Evolutionary conservation across 2,329 filamentous ascomycete genomes (phyloP).

Genomic region (Aureobasidium lini): DNA sequence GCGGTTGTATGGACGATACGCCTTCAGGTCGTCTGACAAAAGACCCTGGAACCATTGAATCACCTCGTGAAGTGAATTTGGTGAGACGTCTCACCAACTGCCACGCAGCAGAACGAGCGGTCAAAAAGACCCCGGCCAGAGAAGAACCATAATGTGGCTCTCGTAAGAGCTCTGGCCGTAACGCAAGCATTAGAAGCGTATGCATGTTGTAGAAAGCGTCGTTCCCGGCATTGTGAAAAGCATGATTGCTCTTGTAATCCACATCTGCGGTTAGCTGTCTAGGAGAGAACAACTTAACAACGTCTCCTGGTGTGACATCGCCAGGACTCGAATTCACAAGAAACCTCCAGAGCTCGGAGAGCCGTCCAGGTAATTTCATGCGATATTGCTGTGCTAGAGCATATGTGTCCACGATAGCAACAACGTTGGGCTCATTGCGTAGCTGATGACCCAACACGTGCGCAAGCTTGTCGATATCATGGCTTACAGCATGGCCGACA

Average conservation of each 20-base stretch:
- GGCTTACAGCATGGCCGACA: background rate
- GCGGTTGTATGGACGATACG: background rate
- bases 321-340: background rate
- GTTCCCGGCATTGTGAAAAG: slow-evolving; percentile 35
- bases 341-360: background rate
- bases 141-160: background rate
- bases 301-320: background rate
- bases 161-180: slow-evolving; percentile 9
- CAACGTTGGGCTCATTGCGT: background rate
- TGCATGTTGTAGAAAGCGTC: slow-evolving; percentile 27
- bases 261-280: background rate
- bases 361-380: background rate
- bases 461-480: slow-evolving; percentile 1
- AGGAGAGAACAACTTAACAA: background rate
- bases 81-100: background rate
- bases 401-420: slow-evolving; percentile 5
- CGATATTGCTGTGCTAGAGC: background rate
- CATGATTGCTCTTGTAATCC: background rate
- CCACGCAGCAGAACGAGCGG: background rate
- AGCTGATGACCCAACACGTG: background rate
- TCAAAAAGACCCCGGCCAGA: background rate
- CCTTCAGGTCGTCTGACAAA: background rate
- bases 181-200: slow-evolving; percentile 20
- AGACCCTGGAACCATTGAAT: background rate
- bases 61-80: too few relatives aligned